Base-by-base conservation (phyloP, 2,329 filamentous ascomycete species). In the Tolypocladium ovalisporum region DNA sequence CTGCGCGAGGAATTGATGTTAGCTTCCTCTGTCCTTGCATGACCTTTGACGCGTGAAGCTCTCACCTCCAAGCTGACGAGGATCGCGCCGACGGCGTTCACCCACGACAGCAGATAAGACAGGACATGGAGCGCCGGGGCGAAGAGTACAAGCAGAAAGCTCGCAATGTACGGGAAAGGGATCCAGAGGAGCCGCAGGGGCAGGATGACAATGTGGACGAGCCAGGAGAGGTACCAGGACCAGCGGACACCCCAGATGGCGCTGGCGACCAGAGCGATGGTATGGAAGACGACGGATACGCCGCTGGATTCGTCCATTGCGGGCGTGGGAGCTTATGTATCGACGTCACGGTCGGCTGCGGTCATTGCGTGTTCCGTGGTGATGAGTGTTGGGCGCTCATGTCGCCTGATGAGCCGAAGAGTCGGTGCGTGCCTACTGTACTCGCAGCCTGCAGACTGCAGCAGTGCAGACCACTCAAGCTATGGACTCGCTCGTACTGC, bases 121-220 rank as follows among this genome's bases (percentile, higher is more conserved):
- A 70, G 54, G 17, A 73, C 59, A 52, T 73, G 70, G 10, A 73
- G 60, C 24, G 67, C 63, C 2, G 75, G 75, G n/a, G 72, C 69
- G 36, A 75, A 64, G 3, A 75, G 27, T 9, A 69, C 60, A 36
- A 68, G 66, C 19, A 73, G 35, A 5, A 69, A 29, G 35, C 61
- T 59, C 34, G 62, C 51, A 15, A 72, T 15, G 39, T 69, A 64
- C 1, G 63, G 61, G 6, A 73, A 29, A 0, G 71, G 72, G n/a
- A 67, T 57, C 40, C 65, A 62, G 44, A 67, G 54, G 54, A 73
- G 62, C 7, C 62, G 64, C 36, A 71, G 60, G 24, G 72, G 72
- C 32, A 71, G 62, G 52, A 63, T 57, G 57, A 67, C 19, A 54
- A 69, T 39, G 54, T 57, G 60, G 34, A 61, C 62, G 54, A 69